Percentiles rank a stretch among this genome's conserved stretches.
These are phyloP conservation scores for Populus tremula DNA, from an alignment of 345 rosid species.

Conservation along the genomic window DNA sequence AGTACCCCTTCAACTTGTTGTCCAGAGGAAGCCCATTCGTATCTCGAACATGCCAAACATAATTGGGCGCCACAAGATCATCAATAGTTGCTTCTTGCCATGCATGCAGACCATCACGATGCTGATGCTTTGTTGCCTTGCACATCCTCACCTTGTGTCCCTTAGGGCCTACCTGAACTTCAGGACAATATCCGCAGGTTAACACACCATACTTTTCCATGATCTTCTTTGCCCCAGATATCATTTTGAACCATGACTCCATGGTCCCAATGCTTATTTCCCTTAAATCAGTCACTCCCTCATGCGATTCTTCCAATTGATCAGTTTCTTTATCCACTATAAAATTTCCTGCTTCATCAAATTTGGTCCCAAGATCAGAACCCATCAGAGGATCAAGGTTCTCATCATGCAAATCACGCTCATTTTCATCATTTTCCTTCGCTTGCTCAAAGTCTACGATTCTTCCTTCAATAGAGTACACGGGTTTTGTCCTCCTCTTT, in stretches of 20 bases:
- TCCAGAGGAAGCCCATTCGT: conserved; percentile 46
- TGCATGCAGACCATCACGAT: conserved; percentile 74
- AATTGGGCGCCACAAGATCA: conserved; percentile 73
- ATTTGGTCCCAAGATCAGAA: conserved; percentile 8
- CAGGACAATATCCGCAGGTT: conserved; percentile 79
- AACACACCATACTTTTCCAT: conserved; percentile 66
- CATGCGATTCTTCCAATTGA: neutral
- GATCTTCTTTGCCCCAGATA: conserved; percentile 55
- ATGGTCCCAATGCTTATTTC: conserved; percentile 49
- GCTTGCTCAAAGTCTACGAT: conserved; percentile 74
- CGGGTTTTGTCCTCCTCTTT: conserved; percentile 74
- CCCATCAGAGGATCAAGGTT: conserved; percentile 2
- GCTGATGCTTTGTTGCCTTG: conserved; percentile 76
- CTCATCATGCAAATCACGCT: neutral
- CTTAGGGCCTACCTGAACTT: conserved; percentile 90
- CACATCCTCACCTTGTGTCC: conserved; percentile 89
- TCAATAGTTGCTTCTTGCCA: conserved; percentile 87
- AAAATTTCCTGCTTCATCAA: conserved; percentile 9
- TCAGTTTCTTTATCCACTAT: conserved; percentile 4
- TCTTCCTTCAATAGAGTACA: conserved; percentile 77
- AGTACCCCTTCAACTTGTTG: conserved; percentile 67
- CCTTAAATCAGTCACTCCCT: conserved; percentile 27
- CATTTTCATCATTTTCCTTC: conserved; percentile 16
- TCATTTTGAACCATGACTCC: conserved; percentile 68
- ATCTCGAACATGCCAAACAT: conserved; percentile 79